Percentiles rank a stretch among this genome's conserved stretches.
Conservation (phyloP, 1,284 basidiomycete genomes). For the Apiotrichum laibachii region DNA sequence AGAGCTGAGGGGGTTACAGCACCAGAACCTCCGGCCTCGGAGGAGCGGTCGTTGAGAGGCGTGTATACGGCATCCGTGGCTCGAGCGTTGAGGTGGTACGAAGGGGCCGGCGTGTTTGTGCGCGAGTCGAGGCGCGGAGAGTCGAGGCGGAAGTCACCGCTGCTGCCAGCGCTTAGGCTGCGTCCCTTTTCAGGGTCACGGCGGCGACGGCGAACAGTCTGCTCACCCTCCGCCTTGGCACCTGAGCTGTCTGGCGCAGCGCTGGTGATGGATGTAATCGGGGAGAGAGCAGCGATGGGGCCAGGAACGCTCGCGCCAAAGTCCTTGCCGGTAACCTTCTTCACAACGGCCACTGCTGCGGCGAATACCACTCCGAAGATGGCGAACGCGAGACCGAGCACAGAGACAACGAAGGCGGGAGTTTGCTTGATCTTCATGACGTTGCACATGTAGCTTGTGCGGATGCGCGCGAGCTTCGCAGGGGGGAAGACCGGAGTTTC, state of each 20-base stretch:
- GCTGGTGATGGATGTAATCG: neutral
- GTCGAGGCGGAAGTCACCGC: neutral
- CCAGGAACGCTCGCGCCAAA: neutral
- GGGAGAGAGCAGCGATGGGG: neutral
- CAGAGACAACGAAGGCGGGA: conserved; percentile 17
- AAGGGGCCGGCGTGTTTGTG: neutral
- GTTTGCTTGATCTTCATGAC: conserved; percentile 20
- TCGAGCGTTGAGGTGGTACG: conserved; percentile 2
- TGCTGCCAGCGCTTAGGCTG: neutral
- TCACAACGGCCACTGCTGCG: conserved; percentile 10
- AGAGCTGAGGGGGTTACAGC: neutral
- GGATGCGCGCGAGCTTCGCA: conserved; percentile 14
- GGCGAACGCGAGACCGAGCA: conserved; percentile 19
- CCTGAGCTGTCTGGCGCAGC: neutral
- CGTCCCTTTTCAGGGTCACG: neutral
- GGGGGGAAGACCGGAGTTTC: conserved; percentile 4
- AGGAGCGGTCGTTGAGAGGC: neutral
- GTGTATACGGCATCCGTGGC: neutral
- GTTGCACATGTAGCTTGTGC: conserved; percentile 21
- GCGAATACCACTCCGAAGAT: conserved; percentile 21
- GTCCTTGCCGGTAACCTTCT: conserved; percentile 15
- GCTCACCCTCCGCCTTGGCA: neutral
- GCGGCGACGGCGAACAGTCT: neutral
- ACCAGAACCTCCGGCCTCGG: neutral
- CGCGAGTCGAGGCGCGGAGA: neutral